Conservation (phyloP, 1,284 basidiomycete species). For the Inonotus obliquus region DNA sequence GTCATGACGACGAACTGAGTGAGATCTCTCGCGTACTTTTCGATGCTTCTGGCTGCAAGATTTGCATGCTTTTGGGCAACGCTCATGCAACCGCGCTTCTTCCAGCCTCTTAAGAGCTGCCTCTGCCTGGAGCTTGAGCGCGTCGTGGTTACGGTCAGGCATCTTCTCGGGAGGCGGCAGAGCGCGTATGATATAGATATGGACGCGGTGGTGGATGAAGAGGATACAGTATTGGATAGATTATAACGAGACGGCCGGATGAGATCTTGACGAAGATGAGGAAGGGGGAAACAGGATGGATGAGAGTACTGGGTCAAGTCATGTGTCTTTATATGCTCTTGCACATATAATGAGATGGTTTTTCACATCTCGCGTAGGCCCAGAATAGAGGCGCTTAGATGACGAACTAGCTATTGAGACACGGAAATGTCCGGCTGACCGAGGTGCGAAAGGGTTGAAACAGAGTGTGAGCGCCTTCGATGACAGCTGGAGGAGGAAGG, state of each 20-base stretch:
- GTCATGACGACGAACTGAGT: neutral
- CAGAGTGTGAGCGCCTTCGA: conserved; percentile 12
- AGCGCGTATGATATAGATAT: neutral
- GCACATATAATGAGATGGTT: neutral
- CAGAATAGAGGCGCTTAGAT: conserved; percentile 8
- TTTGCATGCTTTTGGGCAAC: conserved; percentile 29
- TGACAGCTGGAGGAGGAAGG: conserved; percentile 4
- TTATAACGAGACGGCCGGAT: neutral
- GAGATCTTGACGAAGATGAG: neutral
- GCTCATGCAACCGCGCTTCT: conserved; percentile 17
- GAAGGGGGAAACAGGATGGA: conserved; percentile 1
- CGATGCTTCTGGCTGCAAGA: conserved; percentile 30
- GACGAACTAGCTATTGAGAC: neutral
- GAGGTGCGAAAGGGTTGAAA: conserved; percentile 8
- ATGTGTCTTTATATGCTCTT: conserved; percentile 11
- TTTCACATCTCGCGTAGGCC: neutral
- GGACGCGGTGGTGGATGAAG: neutral
- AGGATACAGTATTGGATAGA: neutral
- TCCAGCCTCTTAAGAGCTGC: conserved; percentile 5
- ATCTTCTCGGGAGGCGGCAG: neutral
- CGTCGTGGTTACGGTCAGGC: conserved; percentile 1
- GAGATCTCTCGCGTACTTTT: conserved; percentile 21
- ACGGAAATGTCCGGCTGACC: conserved; percentile 14
- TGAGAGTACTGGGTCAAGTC: conserved; percentile 4
- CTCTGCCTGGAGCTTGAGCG: neutral